A percentile compares a stretch with the other conserved stretches of the same genome.
Conservation (phyloP, 176 grass and related monocot genomes). For the Phragmites australis region DNA sequence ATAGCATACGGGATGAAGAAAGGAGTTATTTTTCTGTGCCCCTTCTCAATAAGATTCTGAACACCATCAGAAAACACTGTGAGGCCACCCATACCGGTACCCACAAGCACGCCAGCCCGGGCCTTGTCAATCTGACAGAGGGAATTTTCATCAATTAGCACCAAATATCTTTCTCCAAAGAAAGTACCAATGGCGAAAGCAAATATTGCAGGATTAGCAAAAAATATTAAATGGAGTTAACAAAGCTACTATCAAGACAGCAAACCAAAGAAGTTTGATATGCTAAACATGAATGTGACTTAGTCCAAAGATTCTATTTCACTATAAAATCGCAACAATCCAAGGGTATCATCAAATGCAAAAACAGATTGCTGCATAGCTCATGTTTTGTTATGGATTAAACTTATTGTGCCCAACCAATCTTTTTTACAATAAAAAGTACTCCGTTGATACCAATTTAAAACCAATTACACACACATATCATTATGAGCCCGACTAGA, state of each 20-base stretch:
- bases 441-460: not conserved
- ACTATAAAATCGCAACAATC: not conserved
- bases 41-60: constrained; percentile 93
- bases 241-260: not conserved
- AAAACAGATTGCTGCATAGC: not conserved
- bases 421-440: not conserved
- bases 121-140: constrained; percentile 76
- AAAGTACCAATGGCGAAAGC: not conserved
- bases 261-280: not conserved
- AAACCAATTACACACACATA: not conserved
- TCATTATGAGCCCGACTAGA: not conserved
- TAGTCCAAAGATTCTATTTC: not conserved
- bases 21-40: constrained; percentile 87
- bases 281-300: constrained; percentile 5
- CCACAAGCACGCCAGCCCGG: constrained; percentile 89
- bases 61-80: constrained; percentile 94
- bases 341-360: not conserved
- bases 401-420: not conserved
- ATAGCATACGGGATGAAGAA: constrained; percentile 99
- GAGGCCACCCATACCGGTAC: constrained; percentile 97
- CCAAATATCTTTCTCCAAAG: constrained; percentile 3
- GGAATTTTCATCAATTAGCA: constrained; percentile 33
- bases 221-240: not conserved
- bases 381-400: not conserved
- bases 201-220: not conserved